Evolutionary conservation across 331 rosid genomes (phyloP), one percentile per base, ranked within the genome.

Genomic region (Saraca asoca): DNA sequence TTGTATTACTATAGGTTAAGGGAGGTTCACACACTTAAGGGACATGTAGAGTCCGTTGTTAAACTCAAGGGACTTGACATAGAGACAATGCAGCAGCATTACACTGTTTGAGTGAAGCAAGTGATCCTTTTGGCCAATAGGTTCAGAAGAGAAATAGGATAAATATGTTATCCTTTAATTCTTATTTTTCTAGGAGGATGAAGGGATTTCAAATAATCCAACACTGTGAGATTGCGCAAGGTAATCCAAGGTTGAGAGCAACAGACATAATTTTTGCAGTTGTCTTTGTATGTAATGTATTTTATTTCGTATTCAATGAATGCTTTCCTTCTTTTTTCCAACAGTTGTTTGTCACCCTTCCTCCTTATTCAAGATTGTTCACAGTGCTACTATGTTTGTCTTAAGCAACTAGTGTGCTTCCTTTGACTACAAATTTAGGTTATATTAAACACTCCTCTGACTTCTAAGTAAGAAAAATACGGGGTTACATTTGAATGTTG

Each of bases 21-120:
- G 68, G 95, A 87, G 79, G 87, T 85, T 65, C 82, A 88, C 64
- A 85, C 95, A 12, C 78, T 88, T 9, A 88, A 88, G 68, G 95
- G 95, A 5, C 95, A 88, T 20, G 84, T 88, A 2, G 95, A 88
- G 33, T 88, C 95, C 0, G 87, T 88, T 39, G 91, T 88, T 49
- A 88, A 81, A 33, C 83, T 87, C 39, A 87, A 87, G 66, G 91
- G 95, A 29, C 82, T 87, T 18, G 95, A 85, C 62, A 85, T 87
- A 10, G 91, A 85, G 17, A 85, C 84, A 15, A 88, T 88, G 55
- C 85, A 79, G 34, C 91, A 88, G 19, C 89, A 88, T 81, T 88
- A 88, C 77, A 88, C 95, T 1, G 84, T 88, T 48, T 88, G 82
- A 88, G 62, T 16, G 44, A 31, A n/a, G 53, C 65, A 38, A 8